Evolutionary conservation across 2,329 filamentous ascomycete genomes (phyloP), one percentile per base, ranked within the genome.

Genomic region (Moelleriella libera): DNA sequence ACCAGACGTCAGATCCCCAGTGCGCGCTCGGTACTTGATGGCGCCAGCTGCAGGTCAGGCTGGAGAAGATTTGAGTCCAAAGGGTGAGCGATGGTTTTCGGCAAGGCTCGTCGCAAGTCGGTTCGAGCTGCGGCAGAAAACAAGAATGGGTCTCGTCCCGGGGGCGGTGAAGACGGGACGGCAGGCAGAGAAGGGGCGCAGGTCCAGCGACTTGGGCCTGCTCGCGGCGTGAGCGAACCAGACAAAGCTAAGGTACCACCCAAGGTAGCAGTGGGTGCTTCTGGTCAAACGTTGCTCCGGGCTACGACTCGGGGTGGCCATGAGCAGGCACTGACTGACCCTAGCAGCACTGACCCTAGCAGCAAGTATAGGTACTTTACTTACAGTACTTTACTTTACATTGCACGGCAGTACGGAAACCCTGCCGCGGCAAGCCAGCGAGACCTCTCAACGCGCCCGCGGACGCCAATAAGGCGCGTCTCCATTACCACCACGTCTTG

Each of bases 391-490:
- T 21, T 2, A 21, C 21, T 21, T 21, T 21, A 21, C 21, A 21
- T 21, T 21, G 21, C 21, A 21, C 21, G 21, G 21, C 21, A 21
- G 21, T 3, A 21, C 21, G 21, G 21, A 21, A 3, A 21, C 21
- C 21, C 21, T 21, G 21, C 21, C 21, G 21, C 21, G 34, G 34
- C 34, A 39, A n/a, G 11, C 8, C 14, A 12, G 50, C 53, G 55
- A 54, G 12, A 37, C 12, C 58, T 57, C 58, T 60, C 56, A 60
- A 60, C 58, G 58, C 58, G 58, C 44, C 53, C 49, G 45, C 49
- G 48, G 46, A 12, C 34, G 34, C 8, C 50, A 53, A 47, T 51
- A 50, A 52, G 57, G 57, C 58, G 58, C 58, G 58, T 60, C 56
- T 53, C 45, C 21, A 21, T 21, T 21, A 21, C 21, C 21, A 21